Evolutionary conservation across 2,329 filamentous ascomycete genomes (phyloP), one percentile per base, ranked within the genome.

Genomic region (Dactylellina leptospora): DNA sequence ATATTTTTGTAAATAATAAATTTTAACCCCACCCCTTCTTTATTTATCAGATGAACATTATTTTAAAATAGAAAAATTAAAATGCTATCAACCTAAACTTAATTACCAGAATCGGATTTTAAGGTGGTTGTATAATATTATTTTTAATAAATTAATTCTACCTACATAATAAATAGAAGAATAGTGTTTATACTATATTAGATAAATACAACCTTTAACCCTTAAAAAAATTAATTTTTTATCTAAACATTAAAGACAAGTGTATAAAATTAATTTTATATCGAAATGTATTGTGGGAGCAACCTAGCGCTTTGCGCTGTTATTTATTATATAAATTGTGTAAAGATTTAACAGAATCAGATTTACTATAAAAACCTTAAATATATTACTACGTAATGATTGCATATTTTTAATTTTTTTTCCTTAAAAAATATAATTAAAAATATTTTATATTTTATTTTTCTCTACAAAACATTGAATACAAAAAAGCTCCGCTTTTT

Each of bases 1-100:
- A 63, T 48, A 62, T 70, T 74, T 63, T 70, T 63, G 50, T 53
- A 70, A 60, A 70, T 70, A 74, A 70, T 44, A 74, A 69, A 55
- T 74, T 62, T 74, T 59, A 50, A 38, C 59, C 38, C 33, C 48
- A 36, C 36, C 45, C 2, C 30, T 36, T 36, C 10, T 36, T 36
- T 1, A 36, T n/a, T 36, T 6, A 6, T 51, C 38, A 23, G 33
- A 22, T 38, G n/a, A 36, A 66, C 60, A 51, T 38, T 56, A 25
- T 28, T 64, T 38, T 66, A 66, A 33, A n/a, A 59, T 51, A 66
- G 42, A 66, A 66, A 72, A 53, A 47, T 38, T 66, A 44, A 66
- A 72, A 66, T 72, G 51, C 33, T 48, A 38, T 68, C 61, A 68
- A 36, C 61, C 50, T 42, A 64, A n/a, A n/a, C n/a, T n/a, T n/a